Base-by-base conservation (phyloP, 345 rosid genomes). In the Rhodamnia rubescens region DNA sequence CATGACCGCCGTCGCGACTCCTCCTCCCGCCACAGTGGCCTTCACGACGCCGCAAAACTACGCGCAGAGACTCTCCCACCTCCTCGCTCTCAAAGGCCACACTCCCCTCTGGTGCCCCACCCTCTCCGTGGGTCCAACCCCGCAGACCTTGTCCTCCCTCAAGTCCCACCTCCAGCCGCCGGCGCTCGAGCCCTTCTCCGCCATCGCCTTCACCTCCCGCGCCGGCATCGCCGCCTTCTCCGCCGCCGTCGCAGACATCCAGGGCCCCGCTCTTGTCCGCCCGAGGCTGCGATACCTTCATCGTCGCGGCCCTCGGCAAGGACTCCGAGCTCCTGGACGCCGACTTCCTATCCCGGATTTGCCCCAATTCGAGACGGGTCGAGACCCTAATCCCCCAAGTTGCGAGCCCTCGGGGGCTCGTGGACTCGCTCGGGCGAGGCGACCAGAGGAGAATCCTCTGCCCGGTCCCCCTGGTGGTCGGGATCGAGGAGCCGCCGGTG, bases 41-140 rank as follows among this genome's bases (percentile, higher is more conserved):
- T 93, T 92, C 90, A 92, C 95, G 54, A 91, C 95, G 16, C 95
- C 95, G 8, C 84, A 89, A 29, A 92, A 87, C 90, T 93, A 92
- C 86, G 94, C 95, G 50, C 27, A 58, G 83, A 84, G 92, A 81
- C 90, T 93, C 85, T 90, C 90, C 40, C 83, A 84, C 52, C 89
- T 92, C 78, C 90, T 93, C 84, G n/a, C 83, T 40, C 90, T 85
- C 85, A 87, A 87, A 42, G 91, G 91, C 83, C 83, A 88, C 75
- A 83, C 83, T 10, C 92, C 95, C 7, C 87, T 93, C 16, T 93
- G 94, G 95, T 92, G 93, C 74, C 95, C 95, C 82, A 90, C 95
- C 59, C 89, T 92, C 89, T 58, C 85, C 88, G 92, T 91, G 81
- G 83, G 86, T 24, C 49, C 91, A 51, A 92, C 92, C 20, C 88